These are phyloP conservation scores for Mayamaea pseudoterrestris DNA, from an alignment of 108 stramenopile genomes.

Conservation along the genomic window DNA sequence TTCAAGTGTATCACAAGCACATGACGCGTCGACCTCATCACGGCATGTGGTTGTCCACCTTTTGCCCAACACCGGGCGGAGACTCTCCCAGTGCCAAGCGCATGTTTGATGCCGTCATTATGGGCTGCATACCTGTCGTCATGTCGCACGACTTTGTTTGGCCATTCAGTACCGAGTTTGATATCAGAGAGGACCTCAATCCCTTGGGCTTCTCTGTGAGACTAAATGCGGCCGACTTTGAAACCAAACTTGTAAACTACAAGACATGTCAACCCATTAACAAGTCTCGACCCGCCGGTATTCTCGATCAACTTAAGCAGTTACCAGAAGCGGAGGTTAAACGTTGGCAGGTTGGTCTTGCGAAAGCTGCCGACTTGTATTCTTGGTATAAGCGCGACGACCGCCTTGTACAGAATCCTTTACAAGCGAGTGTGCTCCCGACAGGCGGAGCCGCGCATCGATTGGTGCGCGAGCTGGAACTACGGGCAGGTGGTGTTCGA, in stretches of 20 bases:
- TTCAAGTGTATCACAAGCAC: not conserved
- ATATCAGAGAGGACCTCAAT: not conserved
- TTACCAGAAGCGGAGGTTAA: constrained; percentile 20
- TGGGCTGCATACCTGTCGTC: constrained; percentile 43
- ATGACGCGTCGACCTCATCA: constrained; percentile 8
- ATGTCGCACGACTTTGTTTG: constrained; percentile 32
- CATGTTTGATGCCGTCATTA: constrained; percentile 34
- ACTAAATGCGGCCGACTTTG: constrained; percentile 8
- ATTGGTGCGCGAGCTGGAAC: constrained; percentile 22
- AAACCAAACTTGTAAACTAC: constrained; percentile 3
- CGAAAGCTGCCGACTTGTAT: constrained; percentile 12
- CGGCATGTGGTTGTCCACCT: constrained; percentile 25
- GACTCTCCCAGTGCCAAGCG: constrained; percentile 53
- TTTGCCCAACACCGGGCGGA: constrained; percentile 38
- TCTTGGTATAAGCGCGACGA: constrained; percentile 12
- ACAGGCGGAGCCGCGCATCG: constrained; percentile 20
- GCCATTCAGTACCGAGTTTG: constrained; percentile 18
- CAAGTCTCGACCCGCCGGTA: not conserved
- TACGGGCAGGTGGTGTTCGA: constrained; percentile 16
- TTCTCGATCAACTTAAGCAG: not conserved
- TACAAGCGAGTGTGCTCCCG: constrained; percentile 17
- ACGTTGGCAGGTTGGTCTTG: constrained; percentile 12
- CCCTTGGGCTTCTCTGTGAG: constrained; percentile 15
- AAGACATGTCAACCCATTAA: constrained; percentile 7
- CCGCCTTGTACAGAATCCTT: constrained; percentile 8